A percentile compares a stretch with the other conserved stretches of the same genome.
Conservation (phyloP, 495 filamentous ascomycete genomes). For the Symbiotaphrina buchneri region DNA sequence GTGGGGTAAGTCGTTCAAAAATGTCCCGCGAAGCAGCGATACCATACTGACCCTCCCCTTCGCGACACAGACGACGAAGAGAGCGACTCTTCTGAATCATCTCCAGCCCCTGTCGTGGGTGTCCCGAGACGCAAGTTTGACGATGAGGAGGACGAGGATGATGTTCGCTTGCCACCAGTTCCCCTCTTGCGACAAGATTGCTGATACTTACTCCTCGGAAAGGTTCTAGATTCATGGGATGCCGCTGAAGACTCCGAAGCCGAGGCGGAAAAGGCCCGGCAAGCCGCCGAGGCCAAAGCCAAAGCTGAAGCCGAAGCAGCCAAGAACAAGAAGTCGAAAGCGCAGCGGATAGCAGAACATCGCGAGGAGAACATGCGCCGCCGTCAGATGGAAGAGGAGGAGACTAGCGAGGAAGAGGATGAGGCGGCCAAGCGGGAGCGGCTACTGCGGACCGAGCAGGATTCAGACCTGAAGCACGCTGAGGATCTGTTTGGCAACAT, state of each 20-base stretch:
- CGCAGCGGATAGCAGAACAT: conserved; percentile 71
- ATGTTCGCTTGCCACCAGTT: conserved; percentile 29
- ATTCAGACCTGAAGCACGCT: conserved; percentile 75
- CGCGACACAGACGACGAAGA: conserved; percentile 33
- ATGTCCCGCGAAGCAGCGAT: background rate
- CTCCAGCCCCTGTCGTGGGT: conserved; percentile 34
- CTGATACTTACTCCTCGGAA: conserved; percentile 1
- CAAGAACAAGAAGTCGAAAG: conserved; percentile 76
- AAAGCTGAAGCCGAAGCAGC: conserved; percentile 82
- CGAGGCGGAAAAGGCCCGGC: conserved; percentile 83
- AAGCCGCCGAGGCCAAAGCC: conserved; percentile 65
- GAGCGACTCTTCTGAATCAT: conserved; percentile 31
- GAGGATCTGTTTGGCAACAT: conserved; percentile 73
- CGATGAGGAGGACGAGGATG: conserved; percentile 67
- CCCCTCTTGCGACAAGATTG: conserved; percentile 2
- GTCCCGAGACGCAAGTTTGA: conserved; percentile 51
- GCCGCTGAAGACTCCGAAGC: conserved; percentile 92
- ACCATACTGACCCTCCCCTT: background rate
- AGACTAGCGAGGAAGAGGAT: conserved; percentile 33
- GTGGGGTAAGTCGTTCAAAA: background rate
- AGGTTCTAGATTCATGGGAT: conserved; percentile 96
- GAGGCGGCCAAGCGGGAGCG: conserved; percentile 49
- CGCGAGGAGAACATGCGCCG: conserved; percentile 18
- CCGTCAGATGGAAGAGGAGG: conserved; percentile 28
- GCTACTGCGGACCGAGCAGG: conserved; percentile 56